Evolutionary conservation across 2,329 filamentous ascomycete genomes (phyloP).

Genomic region (Botrytis squamosa): DNA sequence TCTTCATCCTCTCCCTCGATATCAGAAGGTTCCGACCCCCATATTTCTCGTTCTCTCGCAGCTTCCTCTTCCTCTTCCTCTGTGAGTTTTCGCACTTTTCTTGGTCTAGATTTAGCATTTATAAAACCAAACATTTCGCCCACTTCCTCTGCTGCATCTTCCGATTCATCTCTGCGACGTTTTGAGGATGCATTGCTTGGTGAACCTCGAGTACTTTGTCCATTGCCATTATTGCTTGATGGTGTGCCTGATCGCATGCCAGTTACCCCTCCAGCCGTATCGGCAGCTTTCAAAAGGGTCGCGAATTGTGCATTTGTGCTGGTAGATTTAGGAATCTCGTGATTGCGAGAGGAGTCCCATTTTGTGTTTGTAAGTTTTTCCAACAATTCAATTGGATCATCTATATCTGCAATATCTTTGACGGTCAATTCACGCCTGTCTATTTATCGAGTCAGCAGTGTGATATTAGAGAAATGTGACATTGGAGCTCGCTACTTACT

Average conservation of each 20-base stretch:
- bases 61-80: conserved; percentile 26
- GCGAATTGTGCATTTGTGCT: conserved; percentile 33
- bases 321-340: background rate
- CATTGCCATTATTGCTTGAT: conserved; percentile 8
- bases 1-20: conserved; percentile 22
- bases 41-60: conserved; percentile 35
- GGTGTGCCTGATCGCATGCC: conserved; percentile 10
- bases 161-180: conserved; percentile 9
- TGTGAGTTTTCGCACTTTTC: conserved; percentile 24
- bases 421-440: conserved; percentile 23
- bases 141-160: conserved; percentile 18
- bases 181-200: conserved; percentile 11
- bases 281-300: conserved; percentile 34
- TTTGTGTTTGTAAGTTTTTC: conserved; percentile 33
- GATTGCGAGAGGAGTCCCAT: conserved; percentile 26
- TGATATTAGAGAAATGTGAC: conserved; percentile 21
- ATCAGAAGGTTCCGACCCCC: conserved; percentile 33
- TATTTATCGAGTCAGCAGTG: conserved; percentile 27
- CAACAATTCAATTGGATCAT: conserved; percentile 33
- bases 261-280: conserved; percentile 30
- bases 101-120: conserved; percentile 12
- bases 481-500: conserved; percentile 12
- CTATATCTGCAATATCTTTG: conserved; percentile 27
- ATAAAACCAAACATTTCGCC: conserved; percentile 20
- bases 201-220: background rate